phyloP scores from a whole-genome alignment of 2,329 filamentous ascomycete genomes.

The Stagonosporopsis tanaceti region DNA sequence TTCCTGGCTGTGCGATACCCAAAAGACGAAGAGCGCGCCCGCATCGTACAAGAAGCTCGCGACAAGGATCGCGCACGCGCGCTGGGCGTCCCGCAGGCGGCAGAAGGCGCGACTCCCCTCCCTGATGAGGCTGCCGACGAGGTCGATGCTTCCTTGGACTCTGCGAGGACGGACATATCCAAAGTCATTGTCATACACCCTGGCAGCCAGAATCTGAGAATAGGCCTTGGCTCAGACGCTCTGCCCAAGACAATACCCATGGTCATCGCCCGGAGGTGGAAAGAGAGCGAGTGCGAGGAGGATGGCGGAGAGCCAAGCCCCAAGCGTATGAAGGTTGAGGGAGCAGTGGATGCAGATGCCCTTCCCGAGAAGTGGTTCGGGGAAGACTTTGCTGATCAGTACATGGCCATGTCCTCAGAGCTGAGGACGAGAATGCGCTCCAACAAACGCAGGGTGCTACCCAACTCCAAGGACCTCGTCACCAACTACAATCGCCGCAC shows the following conservation, averaged over 20 bases:
- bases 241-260: constrained; percentile 94
- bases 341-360: constrained; percentile 67
- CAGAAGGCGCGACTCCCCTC: constrained; percentile 35
- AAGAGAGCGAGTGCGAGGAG: constrained; percentile 83
- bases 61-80: constrained; percentile 87
- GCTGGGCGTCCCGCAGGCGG: constrained; percentile 65
- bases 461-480: constrained; percentile 96
- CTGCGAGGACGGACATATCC: constrained; percentile 69
- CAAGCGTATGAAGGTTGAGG: constrained; percentile 68
- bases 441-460: constrained; percentile 92
- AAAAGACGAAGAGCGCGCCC: constrained; percentile 83
- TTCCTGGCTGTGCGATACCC: constrained; percentile 88
- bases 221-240: constrained; percentile 95
- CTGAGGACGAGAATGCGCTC: constrained; percentile 89
- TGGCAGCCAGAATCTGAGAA: constrained; percentile 92
- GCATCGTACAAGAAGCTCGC: constrained; percentile 84
- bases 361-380: constrained; percentile 83
- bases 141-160: constrained; percentile 32
- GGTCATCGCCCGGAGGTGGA: constrained; percentile 82
- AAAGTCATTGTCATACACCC: constrained; percentile 95
- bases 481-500: constrained; percentile 91
- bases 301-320: constrained; percentile 80
- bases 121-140: constrained; percentile 45
- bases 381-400: constrained; percentile 74
- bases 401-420: constrained; percentile 82